Base-by-base conservation (phyloP, 2,329 filamentous ascomycete species). In the Helotiales sp. region DNA sequence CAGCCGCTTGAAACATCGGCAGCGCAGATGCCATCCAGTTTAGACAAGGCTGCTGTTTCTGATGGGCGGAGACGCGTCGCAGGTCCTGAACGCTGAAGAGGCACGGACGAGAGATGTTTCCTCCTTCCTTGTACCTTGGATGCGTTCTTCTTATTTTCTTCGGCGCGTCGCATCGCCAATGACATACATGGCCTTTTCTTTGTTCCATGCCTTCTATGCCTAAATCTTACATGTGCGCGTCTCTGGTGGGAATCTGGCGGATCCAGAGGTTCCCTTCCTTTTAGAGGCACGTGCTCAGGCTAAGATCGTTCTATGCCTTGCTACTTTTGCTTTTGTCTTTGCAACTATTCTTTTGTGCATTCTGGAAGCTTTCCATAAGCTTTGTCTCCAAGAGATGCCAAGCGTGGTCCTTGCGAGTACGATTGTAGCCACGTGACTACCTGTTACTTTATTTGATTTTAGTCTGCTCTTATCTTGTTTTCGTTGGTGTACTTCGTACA, bases 51-150 rank as follows among this genome's bases (percentile, higher is more conserved):
- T 59, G 34, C 34, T 22, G 55, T 59, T 59, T 57, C 54, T 37
- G n/a, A 57, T 57, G 54, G 54, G 54, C 34, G 34, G 55, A 59
- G 55, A 59, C 55, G 24, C 55, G 55, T 59, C 55, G 55, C 55
- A 59, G 28, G 55, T 34, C 30, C 30, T 57, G 30, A n/a, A 32
- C 52, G n/a, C 30, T 57, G 30, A n/a, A 32, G 30, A 37, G 30
- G 52, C 52, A 57, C 52, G 52, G 52, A 57, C 20, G n/a, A 37
- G 30, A 34, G 52, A 57, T 37, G 52, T 57, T 57, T 57, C 52
- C 28, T 55, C 50, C 30, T 57, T 24, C 11, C 20, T 20, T 34
- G 40, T 10, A 32, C 6, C 30, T 22, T 24, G 3, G n/a, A 34
- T 57, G 15, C 20, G 10, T 57, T 22, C 30, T 24, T 11, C 52